Percentiles rank a stretch among this genome's conserved stretches.
Evolutionary conservation across 169 alveolate genomes (phyloP).

Genomic region (Plasmodium gallinaceum): DNA sequence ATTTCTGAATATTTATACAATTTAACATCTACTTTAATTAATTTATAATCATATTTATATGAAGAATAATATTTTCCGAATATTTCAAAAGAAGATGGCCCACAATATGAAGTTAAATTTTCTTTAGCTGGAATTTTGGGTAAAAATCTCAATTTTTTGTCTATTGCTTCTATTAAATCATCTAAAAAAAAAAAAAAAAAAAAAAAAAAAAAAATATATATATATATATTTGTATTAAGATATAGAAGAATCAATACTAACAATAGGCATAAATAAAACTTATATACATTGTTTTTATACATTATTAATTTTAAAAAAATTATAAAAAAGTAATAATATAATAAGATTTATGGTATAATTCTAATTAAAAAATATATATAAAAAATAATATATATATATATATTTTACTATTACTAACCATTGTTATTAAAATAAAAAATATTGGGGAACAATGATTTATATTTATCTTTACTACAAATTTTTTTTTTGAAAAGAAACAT

Average conservation of each 20-base stretch:
- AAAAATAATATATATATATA: not conserved
- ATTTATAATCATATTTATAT: conserved; percentile 28
- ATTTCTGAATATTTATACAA: conserved; percentile 6
- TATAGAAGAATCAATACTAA: no score
- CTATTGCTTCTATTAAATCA: conserved; percentile 44
- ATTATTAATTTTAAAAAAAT: no score
- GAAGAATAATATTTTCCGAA: conserved; percentile 51
- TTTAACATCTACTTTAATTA: conserved; percentile 28
- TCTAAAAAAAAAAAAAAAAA: conserved; percentile 6
- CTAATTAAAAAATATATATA: not conserved
- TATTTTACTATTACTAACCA: conserved; percentile 13
- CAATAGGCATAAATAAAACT: no score
- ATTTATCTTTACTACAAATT: conserved; percentile 18
- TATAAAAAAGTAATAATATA: not conserved
- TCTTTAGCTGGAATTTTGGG: conserved; percentile 40
- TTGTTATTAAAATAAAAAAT: conserved; percentile 48
- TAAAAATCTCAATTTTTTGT: conserved; percentile 11
- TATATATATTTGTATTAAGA: not conserved
- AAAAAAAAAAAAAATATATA: not conserved
- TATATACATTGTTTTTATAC: no score
- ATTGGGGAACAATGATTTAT: conserved; percentile 32
- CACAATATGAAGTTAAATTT: conserved; percentile 33
- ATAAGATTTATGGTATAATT: not conserved
- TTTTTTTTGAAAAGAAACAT: conserved; percentile 24
- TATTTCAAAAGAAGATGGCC: conserved; percentile 48